These are phyloP conservation scores for Hypoxylon crocopeplum DNA, from an alignment of 495 filamentous ascomycete species.

Conservation along the genomic window DNA sequence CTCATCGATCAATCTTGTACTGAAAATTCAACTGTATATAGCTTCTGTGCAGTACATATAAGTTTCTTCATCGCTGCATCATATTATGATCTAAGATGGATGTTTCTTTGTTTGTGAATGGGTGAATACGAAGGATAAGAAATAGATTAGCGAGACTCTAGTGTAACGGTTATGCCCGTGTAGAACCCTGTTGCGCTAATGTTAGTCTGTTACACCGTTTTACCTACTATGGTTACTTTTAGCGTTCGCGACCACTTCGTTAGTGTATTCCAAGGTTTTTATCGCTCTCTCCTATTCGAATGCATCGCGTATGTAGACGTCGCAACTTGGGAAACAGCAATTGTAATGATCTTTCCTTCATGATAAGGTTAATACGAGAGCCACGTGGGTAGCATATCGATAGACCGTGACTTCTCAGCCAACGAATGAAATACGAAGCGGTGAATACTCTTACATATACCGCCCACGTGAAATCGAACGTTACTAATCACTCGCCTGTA, in stretches of 20 bases:
- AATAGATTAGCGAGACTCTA: not conserved
- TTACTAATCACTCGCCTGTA: slow-evolving; percentile 17
- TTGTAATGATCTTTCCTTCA: no score
- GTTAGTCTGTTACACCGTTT: not conserved
- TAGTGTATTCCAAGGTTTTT: no score
- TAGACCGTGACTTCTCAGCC: not conserved
- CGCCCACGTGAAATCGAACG: slow-evolving; percentile 26
- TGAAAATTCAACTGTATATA: slow-evolving; percentile 43
- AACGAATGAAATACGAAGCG: slow-evolving; percentile 11
- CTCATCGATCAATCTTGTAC: slow-evolving; percentile 19
- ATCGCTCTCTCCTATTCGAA: no score
- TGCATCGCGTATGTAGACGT: no score
- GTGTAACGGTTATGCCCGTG: slow-evolving; percentile 20
- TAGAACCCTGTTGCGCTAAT: not conserved
- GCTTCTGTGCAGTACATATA: slow-evolving; percentile 38
- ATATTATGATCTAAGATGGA: no score
- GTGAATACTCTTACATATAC: slow-evolving; percentile 11
- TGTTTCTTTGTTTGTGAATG: no score
- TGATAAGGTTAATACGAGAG: no score
- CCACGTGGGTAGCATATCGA: no score
- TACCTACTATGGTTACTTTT: not conserved
- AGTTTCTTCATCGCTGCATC: not conserved
- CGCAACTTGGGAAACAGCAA: no score
- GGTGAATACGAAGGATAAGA: no score
- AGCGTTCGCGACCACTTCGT: no score